A percentile compares a stretch with the other conserved stretches of the same genome.
Conservation (phyloP, 2,329 filamentous ascomycete species). For the Diplodia mutila region DNA sequence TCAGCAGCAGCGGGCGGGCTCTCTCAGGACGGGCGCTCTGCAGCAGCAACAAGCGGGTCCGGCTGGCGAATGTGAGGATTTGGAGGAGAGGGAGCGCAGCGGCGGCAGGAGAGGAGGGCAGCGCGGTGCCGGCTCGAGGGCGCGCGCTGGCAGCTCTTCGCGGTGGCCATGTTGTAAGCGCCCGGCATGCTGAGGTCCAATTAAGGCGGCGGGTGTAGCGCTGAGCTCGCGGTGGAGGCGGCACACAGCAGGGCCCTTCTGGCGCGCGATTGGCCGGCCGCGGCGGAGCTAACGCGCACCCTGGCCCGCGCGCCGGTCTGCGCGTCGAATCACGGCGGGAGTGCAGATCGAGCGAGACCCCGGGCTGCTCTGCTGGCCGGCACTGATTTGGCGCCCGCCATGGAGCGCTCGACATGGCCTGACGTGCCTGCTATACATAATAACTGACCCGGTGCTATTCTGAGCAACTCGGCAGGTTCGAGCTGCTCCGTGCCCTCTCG, state of each 20-base stretch:
- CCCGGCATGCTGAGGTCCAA: constrained; percentile 5
- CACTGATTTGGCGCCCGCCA: background rate
- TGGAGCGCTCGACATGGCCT: background rate
- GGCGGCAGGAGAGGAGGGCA: background rate
- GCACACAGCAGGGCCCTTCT: constrained; percentile 1
- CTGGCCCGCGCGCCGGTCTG: background rate
- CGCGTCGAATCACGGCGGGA: constrained; percentile 16
- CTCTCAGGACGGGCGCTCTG: background rate
- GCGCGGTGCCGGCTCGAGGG: background rate
- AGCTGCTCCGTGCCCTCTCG: too few relatives aligned
- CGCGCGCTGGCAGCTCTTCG: background rate
- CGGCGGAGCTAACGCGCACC: background rate
- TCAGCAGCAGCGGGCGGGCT: background rate
- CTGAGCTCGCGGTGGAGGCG: constrained; percentile 5
- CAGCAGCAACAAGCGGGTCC: background rate
- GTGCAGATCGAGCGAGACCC: background rate
- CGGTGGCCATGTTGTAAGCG: constrained; percentile 1
- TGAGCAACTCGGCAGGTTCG: background rate
- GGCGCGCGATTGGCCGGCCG: background rate
- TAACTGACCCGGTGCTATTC: constrained; percentile 22
- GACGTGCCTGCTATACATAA: background rate
- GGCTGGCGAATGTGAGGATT: background rate
- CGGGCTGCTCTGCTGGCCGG: background rate
- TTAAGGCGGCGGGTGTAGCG: constrained; percentile 7
- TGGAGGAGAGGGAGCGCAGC: background rate